phyloP scores from a whole-genome alignment of 192 early-diverging fungal species.

The Podila epigama region DNA sequence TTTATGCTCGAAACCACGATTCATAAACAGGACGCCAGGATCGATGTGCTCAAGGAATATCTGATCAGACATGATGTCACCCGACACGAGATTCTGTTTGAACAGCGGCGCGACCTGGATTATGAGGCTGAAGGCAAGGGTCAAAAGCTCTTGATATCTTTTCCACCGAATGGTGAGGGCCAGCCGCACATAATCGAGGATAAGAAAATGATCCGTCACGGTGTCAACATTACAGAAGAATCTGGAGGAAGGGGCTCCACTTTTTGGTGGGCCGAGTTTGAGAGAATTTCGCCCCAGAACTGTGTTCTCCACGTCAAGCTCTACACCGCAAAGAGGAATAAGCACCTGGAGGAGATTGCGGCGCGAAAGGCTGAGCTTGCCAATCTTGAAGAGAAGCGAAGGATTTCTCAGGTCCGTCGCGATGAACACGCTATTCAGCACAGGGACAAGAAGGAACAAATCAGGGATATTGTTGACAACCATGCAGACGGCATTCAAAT shows the following conservation, averaged over 20 bases:
- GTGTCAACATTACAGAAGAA: background rate
- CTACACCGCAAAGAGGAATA: background rate
- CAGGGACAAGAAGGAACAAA: background rate
- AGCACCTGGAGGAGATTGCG: background rate
- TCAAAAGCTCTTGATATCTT: background rate
- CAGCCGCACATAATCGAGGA: background rate
- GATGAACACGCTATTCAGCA: background rate
- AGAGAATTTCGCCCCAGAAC: background rate
- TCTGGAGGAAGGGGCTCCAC: background rate
- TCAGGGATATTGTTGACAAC: background rate
- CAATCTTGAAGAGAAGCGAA: background rate
- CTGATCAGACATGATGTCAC: background rate
- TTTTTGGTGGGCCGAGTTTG: background rate
- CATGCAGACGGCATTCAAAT: background rate
- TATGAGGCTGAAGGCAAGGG: background rate
- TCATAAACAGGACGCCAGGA: background rate
- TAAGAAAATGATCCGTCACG: background rate
- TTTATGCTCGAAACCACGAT: background rate
- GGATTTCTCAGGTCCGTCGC: background rate
- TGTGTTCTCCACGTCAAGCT: background rate
- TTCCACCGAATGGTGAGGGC: background rate
- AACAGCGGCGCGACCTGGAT: background rate
- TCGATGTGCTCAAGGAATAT: background rate
- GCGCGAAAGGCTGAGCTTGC: background rate
- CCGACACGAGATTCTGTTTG: background rate